A percentile compares a stretch with the other conserved stretches of the same genome.
phyloP scores from a whole-genome alignment of 345 rosid species.

The Eucalyptus rudis region DNA sequence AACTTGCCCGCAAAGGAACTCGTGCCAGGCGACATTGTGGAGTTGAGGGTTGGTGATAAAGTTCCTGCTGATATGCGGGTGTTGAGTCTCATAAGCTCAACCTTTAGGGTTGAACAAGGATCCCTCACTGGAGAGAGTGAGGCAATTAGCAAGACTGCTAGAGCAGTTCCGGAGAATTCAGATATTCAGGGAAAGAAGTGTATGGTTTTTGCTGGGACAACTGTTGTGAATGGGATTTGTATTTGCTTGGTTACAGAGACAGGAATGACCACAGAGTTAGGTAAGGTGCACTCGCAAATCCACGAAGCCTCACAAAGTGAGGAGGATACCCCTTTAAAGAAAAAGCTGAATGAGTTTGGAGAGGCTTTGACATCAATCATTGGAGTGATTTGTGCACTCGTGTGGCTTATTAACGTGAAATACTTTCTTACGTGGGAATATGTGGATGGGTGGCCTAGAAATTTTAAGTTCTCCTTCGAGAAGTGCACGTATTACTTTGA shows the following conservation, averaged over 20 bases:
- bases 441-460: conserved; percentile 83
- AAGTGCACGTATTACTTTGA: conserved; percentile 97
- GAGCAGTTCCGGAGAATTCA: conserved; percentile 43
- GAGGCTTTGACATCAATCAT: conserved; percentile 72
- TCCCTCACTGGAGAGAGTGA: conserved; percentile 94
- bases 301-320: conserved; percentile 77
- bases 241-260: conserved; percentile 65
- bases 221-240: conserved; percentile 81
- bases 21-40: conserved; percentile 90
- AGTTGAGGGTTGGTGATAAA: conserved; percentile 79
- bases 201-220: conserved; percentile 86
- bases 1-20: conserved; percentile 68
- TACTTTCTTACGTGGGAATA: conserved; percentile 89
- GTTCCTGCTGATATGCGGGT: conserved; percentile 90
- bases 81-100: conserved; percentile 58
- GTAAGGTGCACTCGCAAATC: conserved; percentile 87
- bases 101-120: conserved; percentile 74
- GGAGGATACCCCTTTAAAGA: conserved; percentile 93
- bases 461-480: conserved; percentile 87
- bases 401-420: conserved; percentile 92
- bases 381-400: conserved; percentile 67
- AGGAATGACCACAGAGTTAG: conserved; percentile 86
- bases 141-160: conserved; percentile 71
- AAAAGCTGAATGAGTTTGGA: conserved; percentile 86
- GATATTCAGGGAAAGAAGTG: conserved; percentile 88